Conservation (phyloP, 140 eudicot species). For the Bidens hawaiensis region DNA sequence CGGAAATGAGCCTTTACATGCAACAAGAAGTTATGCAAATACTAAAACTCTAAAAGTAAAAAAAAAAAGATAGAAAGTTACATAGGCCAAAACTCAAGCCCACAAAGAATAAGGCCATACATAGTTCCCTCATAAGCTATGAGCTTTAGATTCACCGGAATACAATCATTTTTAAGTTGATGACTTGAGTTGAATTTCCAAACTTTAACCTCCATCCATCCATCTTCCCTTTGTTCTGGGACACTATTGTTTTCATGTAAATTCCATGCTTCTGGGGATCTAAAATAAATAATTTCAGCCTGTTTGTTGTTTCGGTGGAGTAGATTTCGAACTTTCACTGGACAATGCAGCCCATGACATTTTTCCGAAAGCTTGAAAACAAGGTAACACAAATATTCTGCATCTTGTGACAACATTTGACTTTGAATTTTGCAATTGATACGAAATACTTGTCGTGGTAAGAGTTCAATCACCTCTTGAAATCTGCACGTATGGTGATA, state of each 20-base stretch:
- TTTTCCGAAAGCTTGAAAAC: constrained; percentile 2
- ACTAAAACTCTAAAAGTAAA: too few relatives aligned
- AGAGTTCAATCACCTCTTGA: constrained; percentile 5
- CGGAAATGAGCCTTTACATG: too few relatives aligned
- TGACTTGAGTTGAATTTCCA: constrained; percentile 1
- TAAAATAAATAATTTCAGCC: neutral
- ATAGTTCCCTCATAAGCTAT: too few relatives aligned
- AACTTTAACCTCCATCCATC: constrained; percentile 14
- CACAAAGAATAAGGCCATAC: too few relatives aligned
- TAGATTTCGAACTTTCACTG: neutral
- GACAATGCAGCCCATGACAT: constrained; percentile 1
- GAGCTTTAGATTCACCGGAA: too few relatives aligned
- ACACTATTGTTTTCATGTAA: neutral
- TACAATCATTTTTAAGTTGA: neutral
- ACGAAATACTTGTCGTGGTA: constrained; percentile 5
- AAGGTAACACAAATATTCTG: neutral
- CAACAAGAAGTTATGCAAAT: too few relatives aligned
- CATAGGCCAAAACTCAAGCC: too few relatives aligned
- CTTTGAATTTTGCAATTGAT: constrained; percentile 1
- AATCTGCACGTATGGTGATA: neutral
- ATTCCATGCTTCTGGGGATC: constrained; percentile 8
- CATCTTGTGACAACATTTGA: neutral
- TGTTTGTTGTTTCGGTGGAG: neutral
- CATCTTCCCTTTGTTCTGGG: constrained; percentile 5
- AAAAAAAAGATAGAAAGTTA: too few relatives aligned